Percentiles rank a stretch among this genome's conserved stretches.
These are phyloP conservation scores for Lupinus albus DNA, from an alignment of 306 rosid genomes.

Conservation along the genomic window DNA sequence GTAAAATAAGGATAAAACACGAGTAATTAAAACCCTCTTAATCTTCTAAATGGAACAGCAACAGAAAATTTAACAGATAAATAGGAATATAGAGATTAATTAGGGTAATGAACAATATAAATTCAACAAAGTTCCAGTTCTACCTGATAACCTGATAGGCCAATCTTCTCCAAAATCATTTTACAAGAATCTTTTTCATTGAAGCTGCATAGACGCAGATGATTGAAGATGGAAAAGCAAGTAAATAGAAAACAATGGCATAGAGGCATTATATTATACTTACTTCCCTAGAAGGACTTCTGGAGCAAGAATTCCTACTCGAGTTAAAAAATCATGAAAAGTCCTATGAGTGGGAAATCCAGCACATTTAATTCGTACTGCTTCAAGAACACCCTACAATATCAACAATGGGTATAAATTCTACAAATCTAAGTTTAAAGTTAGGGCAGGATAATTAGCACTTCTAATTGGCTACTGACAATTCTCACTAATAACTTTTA, in stretches of 20 bases:
- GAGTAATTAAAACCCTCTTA: no score
- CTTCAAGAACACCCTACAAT: slow-evolving; percentile 94
- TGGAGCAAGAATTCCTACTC: slow-evolving; percentile 72
- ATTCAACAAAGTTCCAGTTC: slow-evolving; percentile 36
- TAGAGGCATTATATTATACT: slow-evolving; percentile 46
- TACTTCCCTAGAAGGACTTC: slow-evolving; percentile 74
- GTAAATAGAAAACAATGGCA: slow-evolving; percentile 31
- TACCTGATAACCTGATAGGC: slow-evolving; percentile 84
- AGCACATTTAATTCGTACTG: slow-evolving; percentile 88
- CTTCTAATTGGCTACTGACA: slow-evolving; percentile 30
- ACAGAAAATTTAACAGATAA: no score
- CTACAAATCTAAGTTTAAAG: slow-evolving; percentile 37
- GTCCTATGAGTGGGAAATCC: slow-evolving; percentile 87
- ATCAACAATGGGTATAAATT: slow-evolving; percentile 46
- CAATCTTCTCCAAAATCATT: slow-evolving; percentile 70
- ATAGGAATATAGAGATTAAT: background rate
- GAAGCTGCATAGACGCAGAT: slow-evolving; percentile 55
- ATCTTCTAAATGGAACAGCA: no score
- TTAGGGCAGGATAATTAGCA: slow-evolving; percentile 1
- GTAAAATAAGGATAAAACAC: no score
- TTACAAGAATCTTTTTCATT: slow-evolving; percentile 69
- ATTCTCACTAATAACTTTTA: slow-evolving; percentile 5
- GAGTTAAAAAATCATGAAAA: slow-evolving; percentile 69
- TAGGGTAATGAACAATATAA: slow-evolving; percentile 1
- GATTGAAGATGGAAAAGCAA: slow-evolving; percentile 38